Evolutionary conservation across 2,329 filamentous ascomycete species (phyloP).

Genomic region (Penicillium sp.): DNA sequence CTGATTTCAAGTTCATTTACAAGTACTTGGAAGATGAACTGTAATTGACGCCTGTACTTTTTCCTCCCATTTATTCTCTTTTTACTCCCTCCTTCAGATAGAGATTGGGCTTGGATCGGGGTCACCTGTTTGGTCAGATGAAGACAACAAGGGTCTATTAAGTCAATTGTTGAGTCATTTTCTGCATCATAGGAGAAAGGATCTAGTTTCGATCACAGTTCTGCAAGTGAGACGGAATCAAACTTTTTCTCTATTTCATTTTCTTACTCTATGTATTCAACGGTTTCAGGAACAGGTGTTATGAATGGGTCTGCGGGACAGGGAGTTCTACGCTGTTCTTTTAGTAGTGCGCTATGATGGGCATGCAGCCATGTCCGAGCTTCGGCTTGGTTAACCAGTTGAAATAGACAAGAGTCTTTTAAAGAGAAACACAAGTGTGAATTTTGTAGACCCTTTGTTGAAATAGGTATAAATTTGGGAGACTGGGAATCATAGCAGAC

Average conservation of each 20-base stretch:
- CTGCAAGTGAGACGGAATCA: conserved; percentile 21
- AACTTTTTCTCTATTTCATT: conserved; percentile 23
- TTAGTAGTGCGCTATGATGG: conserved; percentile 21
- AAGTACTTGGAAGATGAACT: conserved; percentile 97
- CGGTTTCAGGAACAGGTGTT: conserved; percentile 33
- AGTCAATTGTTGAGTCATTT: background rate
- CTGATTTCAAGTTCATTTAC: conserved; percentile 97
- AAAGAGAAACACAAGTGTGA: background rate
- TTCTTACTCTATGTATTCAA: conserved; percentile 20
- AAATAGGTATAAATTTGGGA: background rate
- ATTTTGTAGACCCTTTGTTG: background rate
- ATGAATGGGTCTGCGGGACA: conserved; percentile 37
- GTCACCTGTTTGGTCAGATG: conserved; percentile 15
- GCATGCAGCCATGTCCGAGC: conserved; percentile 21
- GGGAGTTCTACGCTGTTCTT: conserved; percentile 32
- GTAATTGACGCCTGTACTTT: conserved; percentile 40
- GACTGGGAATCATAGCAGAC: background rate
- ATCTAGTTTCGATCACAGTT: conserved; percentile 13
- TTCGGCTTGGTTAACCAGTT: conserved; percentile 20
- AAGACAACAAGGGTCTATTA: conserved; percentile 3
- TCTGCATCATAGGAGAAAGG: conserved; percentile 4
- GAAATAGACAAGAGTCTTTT: conserved; percentile 1
- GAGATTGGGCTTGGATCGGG: conserved; percentile 5
- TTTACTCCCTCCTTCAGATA: background rate
- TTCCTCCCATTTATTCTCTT: conserved; percentile 5